A percentile compares a stretch with the other conserved stretches of the same genome.
These are phyloP conservation scores for Leptographium radiaticola DNA, from an alignment of 2,329 filamentous ascomycete species.

Conservation along the genomic window DNA sequence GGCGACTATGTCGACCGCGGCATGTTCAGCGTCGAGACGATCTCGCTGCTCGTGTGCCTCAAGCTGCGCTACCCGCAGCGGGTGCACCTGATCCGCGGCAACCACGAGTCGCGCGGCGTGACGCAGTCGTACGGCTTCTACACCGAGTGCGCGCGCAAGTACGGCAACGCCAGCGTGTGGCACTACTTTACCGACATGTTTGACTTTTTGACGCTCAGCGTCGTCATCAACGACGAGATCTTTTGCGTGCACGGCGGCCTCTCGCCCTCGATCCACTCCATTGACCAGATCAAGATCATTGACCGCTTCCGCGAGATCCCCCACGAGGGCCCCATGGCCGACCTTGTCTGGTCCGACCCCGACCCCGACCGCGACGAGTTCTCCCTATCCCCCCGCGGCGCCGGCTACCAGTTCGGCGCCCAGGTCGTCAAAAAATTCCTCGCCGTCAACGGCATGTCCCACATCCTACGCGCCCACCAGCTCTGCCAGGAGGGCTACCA, in stretches of 20 bases:
- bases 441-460: slow-evolving; percentile 93
- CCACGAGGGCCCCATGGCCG: slow-evolving; percentile 98
- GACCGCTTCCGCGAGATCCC: slow-evolving; percentile 97
- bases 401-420: slow-evolving; percentile 93
- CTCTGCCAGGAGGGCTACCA: slow-evolving; percentile 97
- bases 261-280: slow-evolving; percentile 86
- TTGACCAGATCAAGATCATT: slow-evolving; percentile 99
- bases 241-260: slow-evolving; percentile 94
- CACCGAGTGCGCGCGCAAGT: slow-evolving; percentile 94
- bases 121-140: slow-evolving; percentile 99
- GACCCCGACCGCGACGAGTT: slow-evolving; percentile 98
- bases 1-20: slow-evolving; percentile 97
- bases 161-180: slow-evolving; percentile 97
- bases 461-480: slow-evolving; percentile 96
- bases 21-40: slow-evolving; percentile 97
- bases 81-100: slow-evolving; percentile 91
- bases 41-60: slow-evolving; percentile 91
- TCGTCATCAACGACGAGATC: slow-evolving; percentile 97
- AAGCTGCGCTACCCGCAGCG: slow-evolving; percentile 94
- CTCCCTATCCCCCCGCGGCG: slow-evolving; percentile 80
- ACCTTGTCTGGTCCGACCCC: slow-evolving; percentile 95
- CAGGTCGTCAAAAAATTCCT: slow-evolving; percentile 98
- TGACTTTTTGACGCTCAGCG: slow-evolving; percentile 90
- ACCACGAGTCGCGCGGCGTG: slow-evolving; percentile 94
- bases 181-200: slow-evolving; percentile 99